These are phyloP conservation scores for Akanthomyces dipterigenus DNA, from an alignment of 2,329 filamentous ascomycete species.

Conservation along the genomic window DNA sequence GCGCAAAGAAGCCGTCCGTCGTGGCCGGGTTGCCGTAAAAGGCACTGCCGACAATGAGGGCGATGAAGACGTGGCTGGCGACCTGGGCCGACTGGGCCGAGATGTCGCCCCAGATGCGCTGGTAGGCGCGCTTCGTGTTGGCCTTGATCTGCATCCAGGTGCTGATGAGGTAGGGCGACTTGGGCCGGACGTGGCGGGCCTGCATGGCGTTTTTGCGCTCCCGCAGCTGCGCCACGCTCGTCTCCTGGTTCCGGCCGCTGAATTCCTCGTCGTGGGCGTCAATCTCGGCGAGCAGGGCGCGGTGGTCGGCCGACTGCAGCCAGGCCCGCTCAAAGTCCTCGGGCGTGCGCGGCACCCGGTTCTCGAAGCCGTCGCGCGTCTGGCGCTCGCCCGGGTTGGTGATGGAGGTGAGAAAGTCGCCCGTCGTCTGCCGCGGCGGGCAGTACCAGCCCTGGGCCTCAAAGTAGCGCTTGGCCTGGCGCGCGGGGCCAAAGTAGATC, in stretches of 20 bases:
- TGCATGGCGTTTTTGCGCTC: slow-evolving; percentile 44
- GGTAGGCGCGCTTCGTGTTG: slow-evolving; percentile 44
- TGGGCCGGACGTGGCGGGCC: slow-evolving; percentile 44
- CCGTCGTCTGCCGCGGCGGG: slow-evolving; percentile 58
- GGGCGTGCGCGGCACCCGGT: slow-evolving; percentile 56
- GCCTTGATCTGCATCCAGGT: slow-evolving; percentile 46
- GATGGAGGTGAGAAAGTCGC: slow-evolving; percentile 63
- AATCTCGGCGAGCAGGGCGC: slow-evolving; percentile 40
- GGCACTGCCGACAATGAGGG: slow-evolving; percentile 55
- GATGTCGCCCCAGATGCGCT: slow-evolving; percentile 46
- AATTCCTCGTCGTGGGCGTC: slow-evolving; percentile 40
- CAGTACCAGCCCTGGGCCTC: slow-evolving; percentile 62
- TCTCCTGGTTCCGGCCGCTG: slow-evolving; percentile 33
- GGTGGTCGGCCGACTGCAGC: slow-evolving; percentile 38
- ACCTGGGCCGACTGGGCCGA: slow-evolving; percentile 39
- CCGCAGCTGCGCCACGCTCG: slow-evolving; percentile 34
- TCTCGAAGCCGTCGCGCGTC: slow-evolving; percentile 50
- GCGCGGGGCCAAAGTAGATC: slow-evolving; percentile 66
- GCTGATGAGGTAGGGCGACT: slow-evolving; percentile 53
- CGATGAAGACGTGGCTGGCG: slow-evolving; percentile 45
- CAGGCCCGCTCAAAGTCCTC: slow-evolving; percentile 57
- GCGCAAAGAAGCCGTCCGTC: slow-evolving; percentile 45
- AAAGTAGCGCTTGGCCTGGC: slow-evolving; percentile 57
- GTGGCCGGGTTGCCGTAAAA: slow-evolving; percentile 47
- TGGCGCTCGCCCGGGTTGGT: slow-evolving; percentile 58